Evolutionary conservation across 1,284 basidiomycete genomes (phyloP), one percentile per base, ranked within the genome.

Genomic region (Fistulinella cinereoalba): DNA sequence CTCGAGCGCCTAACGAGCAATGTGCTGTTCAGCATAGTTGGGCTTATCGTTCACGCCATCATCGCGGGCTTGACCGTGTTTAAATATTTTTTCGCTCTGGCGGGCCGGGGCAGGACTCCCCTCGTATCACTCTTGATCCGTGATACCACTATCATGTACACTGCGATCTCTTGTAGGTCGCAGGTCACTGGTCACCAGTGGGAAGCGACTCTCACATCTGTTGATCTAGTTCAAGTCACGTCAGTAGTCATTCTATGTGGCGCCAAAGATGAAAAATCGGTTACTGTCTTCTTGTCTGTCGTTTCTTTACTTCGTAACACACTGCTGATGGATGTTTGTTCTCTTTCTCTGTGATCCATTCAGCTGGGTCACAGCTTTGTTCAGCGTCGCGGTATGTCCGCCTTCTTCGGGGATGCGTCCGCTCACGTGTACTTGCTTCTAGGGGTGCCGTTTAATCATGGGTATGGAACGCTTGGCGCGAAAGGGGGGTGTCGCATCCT

Each of bases 391-490:
- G 10, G 60, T 59, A 62, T 10, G 53, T 28, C 5, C 32, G 13
- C 12, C 11, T 34, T 28, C 25, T 13, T 13, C 24, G 3, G 15
- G 8, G 13, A 24, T 5, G 19, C 1, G 19, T 23, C 25, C n/a
- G 15, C 12, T 49, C 24, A 23, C 16, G 16, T n/a, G n/a, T n/a
- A n/a, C n/a, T 36, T 15, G 2, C 10, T 13, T 37, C 15, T 22
- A 59, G 57, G 57, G 58, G 2, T 60, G 56, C 41, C 43, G 40
- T 16, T 39, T 57, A 45, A 42, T 64, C 33, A 27, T 59, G 2
- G 54, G 45, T 12, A 61, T 63, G 58, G 61, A 59, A n/a, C 43
- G 54, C 31, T 57, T 63, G 6, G 53, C 50, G 21, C 50, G 43
- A 42, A 43, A 6, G 22, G 39, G 41, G 10, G 23, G 32, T 13